These are phyloP conservation scores for Dendrothele bispora DNA, from an alignment of 768 basidiomycete genomes.

Conservation along the genomic window DNA sequence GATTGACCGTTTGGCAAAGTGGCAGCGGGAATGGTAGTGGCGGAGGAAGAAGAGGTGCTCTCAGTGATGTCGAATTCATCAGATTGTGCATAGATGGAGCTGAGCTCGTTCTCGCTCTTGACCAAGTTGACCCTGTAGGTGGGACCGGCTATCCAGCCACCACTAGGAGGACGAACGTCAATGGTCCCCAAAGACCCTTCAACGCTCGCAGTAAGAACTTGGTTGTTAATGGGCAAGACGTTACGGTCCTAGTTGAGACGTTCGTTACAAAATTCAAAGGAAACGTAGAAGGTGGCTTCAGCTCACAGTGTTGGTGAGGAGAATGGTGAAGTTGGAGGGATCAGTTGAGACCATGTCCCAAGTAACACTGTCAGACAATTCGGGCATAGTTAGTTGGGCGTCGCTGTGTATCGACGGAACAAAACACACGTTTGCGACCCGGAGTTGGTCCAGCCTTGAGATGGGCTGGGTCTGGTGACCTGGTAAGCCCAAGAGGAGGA, in stretches of 20 bases:
- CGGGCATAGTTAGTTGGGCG: constrained; percentile 4
- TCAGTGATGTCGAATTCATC: constrained; percentile 48
- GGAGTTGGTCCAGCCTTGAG: constrained; percentile 55
- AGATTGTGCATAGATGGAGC: constrained; percentile 72
- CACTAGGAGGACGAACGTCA: constrained; percentile 52
- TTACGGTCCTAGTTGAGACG: constrained; percentile 28
- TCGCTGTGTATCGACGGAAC: neutral
- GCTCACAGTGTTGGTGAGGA: constrained; percentile 65
- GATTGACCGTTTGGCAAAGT: neutral
- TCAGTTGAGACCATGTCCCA: constrained; percentile 75
- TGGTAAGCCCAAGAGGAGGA: constrained; percentile 63
- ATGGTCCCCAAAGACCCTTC: constrained; percentile 42
- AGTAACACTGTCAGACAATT: constrained; percentile 35
- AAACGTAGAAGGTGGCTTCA: neutral
- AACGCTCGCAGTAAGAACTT: constrained; percentile 58
- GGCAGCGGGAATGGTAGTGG: constrained; percentile 1
- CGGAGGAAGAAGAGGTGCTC: neutral
- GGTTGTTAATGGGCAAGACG: constrained; percentile 31
- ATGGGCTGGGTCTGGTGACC: constrained; percentile 51
- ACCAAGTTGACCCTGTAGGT: constrained; percentile 75
- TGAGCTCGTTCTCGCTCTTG: constrained; percentile 40
- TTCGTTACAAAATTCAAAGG: constrained; percentile 2
- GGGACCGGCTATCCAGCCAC: constrained; percentile 57
- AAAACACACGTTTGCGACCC: constrained; percentile 47
- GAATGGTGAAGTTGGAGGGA: constrained; percentile 60